Evolutionary conservation across 2,329 filamentous ascomycete genomes (phyloP).

Genomic region (Epichloe baconii): DNA sequence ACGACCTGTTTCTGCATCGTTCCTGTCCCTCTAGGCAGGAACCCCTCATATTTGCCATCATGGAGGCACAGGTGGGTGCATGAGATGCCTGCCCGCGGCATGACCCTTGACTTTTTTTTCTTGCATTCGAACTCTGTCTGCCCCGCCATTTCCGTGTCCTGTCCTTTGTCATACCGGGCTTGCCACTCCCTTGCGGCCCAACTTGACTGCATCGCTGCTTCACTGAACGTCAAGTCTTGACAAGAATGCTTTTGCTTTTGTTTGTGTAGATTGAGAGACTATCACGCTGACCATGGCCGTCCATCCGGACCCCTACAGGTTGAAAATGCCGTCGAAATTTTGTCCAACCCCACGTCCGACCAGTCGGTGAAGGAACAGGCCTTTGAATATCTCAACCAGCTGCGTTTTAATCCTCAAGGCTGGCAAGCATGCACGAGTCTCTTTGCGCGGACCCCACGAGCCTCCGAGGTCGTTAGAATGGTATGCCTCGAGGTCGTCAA

Average conservation of each 20-base stretch:
- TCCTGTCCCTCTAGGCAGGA: conserved; percentile 6
- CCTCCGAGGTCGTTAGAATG: conserved; percentile 74
- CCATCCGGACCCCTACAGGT: conserved; percentile 41
- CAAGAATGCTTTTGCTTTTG: background rate
- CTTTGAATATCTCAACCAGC: conserved; percentile 64
- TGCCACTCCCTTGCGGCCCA: background rate
- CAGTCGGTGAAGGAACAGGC: conserved; percentile 67
- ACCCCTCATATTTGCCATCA: conserved; percentile 14
- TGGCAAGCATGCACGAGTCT: conserved; percentile 84
- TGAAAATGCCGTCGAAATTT: conserved; percentile 90
- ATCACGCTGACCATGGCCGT: conserved; percentile 1
- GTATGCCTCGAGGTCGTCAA: conserved; percentile 89
- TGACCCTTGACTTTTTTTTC: background rate
- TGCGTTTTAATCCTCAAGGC: conserved; percentile 69
- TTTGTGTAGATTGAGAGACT: background rate
- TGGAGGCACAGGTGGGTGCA: conserved; percentile 35
- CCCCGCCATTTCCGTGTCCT: background rate
- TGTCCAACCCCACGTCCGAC: conserved; percentile 69
- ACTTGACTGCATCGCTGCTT: background rate
- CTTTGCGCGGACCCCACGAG: conserved; percentile 65
- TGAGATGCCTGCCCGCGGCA: background rate
- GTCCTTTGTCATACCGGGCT: background rate
- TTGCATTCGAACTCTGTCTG: background rate
- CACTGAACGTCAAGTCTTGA: background rate
- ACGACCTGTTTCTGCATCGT: conserved; percentile 3